Evolutionary conservation across 345 rosid genomes (phyloP), one percentile per base, ranked within the genome.

Genomic region (Populus deltoides): DNA sequence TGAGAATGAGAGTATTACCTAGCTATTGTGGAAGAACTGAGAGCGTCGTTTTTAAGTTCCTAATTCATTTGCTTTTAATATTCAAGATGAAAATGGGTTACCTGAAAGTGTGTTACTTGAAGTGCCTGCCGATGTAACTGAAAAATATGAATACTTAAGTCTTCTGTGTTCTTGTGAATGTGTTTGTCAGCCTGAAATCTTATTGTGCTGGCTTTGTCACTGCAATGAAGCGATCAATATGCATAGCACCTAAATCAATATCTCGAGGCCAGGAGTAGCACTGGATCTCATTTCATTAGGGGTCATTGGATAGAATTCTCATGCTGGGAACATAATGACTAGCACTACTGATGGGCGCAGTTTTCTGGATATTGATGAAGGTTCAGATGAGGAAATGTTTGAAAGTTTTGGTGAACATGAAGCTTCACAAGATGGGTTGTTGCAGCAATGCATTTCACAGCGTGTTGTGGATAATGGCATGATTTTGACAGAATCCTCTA

Each of bases 351-450:
- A 66, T 76, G 55, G 66, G 29, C 79, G 49, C 49, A 75, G 72
- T 31, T 78, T 69, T 76, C 72, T 75, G 69, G 84, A 81, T 25
- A 62, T 75, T 70, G 84, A 76, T 57, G 80, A 77, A 33, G 70
- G 71, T 27, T 81, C 81, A 0, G 83, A 78, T 72, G 80, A 76
- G 71, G 88, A 83, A 82, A 75, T 74, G 6, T 49, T 66, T 27
- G 80, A 77, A 49, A 70, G 39, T 75, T 69, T 79, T 78, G 81
- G 68, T 35, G 83, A 81, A 9, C 71, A 65, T 62, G 81, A 83
- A 36, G 67, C 68, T 33, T 20, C 71, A 27, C 73, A 66, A 38
- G 72, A 70, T 76, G 79, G 70, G 67, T 55, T 76, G 66, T 71
- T 74, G 24, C 69, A 71, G 55, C 43, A 66, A 38, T 79, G 75